Evolutionary conservation across 192 early-diverging fungal species (phyloP), one percentile per base, ranked within the genome.

Genomic region (Coemansia sp.): DNA sequence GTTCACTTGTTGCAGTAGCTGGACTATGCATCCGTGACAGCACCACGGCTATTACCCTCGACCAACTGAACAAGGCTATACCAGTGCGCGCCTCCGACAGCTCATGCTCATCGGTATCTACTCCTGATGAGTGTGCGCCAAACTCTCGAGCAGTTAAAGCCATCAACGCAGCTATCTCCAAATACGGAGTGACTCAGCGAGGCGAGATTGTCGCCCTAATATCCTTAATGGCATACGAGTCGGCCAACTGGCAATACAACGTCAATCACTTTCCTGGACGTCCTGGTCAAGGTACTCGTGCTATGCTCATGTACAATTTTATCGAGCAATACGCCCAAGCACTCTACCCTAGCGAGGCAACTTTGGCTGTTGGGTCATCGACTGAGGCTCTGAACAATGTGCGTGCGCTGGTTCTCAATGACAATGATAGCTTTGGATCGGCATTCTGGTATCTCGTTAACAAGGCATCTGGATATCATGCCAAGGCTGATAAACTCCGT

Each of bases 231-330:
- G 82, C 82, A 0, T 73, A 59, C 52, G 82, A 83, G 59, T 83
- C 82, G 4, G 58, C 30, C 22, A 56, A 59, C 39, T 83, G 75
- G 76, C 61, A 69, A 50, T 83, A 83, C 82, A 83, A 83, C 61
- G 68, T 59, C 56, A 83, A 83, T 61, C 67, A 76, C 55, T 75
- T 59, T n/a, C 82, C 82, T 1, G 82, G 82, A 0, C 55, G 73
- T 5, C 43, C 82, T 1, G 82, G 82, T 0, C 82, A 83, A 32
- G 82, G 82, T 11, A 83, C 82, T 0, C 67, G 69, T 2, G 74
- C 74, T 8, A 83, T 83, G 82, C 68, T 83, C 29, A 78, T 78
- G 81, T 78, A 69, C 64, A 75, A 72, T 47, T 83, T 68, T 65
- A 55, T 83, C 15, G 35, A 68, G 18, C 32, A 70, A 15, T 83